These are phyloP conservation scores for Tetraselmis striata DNA, from an alignment of 139 green algal genomes.

Conservation along the genomic window DNA sequence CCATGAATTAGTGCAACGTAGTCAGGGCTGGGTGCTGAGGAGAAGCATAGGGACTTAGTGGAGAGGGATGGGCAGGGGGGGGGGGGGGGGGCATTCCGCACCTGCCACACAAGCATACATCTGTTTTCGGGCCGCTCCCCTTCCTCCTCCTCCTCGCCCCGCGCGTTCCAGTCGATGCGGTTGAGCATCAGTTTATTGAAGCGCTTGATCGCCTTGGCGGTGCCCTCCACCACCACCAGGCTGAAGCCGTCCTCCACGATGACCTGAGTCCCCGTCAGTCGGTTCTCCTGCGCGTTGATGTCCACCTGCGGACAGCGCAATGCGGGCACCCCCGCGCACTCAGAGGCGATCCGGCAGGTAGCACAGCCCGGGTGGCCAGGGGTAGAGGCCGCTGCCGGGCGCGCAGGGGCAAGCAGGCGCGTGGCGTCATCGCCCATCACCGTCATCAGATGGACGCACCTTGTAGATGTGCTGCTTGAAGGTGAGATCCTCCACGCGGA, in stretches of 20 bases:
- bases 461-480: constrained; percentile 74
- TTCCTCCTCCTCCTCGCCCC: constrained; percentile 34
- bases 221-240: constrained; percentile 82
- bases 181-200: constrained; percentile 93
- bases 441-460: constrained; percentile 23
- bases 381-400: no score
- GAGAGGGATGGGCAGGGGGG: no score
- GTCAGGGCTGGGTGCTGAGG: no score
- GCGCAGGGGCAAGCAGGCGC: no score
- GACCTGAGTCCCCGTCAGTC: constrained; percentile 50
- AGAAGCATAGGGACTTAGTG: no score
- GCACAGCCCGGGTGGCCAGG: no score
- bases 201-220: constrained; percentile 50
- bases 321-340: no score
- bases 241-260: constrained; percentile 30
- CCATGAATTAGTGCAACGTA: no score
- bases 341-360: no score
- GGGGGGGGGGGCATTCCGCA: no score
- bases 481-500: constrained; percentile 39
- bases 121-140: constrained; percentile 35
- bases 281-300: constrained; percentile 89
- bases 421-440: no score
- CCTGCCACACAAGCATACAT: constrained; percentile 3
- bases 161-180: constrained; percentile 83
- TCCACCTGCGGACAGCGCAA: no score